These are phyloP conservation scores for Podila horticola DNA, from an alignment of 192 early-diverging fungal species.

Conservation along the genomic window DNA sequence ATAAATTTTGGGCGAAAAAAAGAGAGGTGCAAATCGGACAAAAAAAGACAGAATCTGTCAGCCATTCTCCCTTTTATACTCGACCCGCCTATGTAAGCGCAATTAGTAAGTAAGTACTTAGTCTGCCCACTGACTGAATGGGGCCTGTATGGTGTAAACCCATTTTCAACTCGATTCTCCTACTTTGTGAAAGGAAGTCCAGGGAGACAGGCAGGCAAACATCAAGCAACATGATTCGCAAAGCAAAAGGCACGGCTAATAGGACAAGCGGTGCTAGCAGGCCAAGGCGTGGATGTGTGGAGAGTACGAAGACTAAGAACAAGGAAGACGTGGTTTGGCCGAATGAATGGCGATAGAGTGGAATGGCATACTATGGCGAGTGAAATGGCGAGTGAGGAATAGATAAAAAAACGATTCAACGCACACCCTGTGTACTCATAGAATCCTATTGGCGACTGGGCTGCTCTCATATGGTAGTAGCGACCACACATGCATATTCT, in stretches of 20 bases:
- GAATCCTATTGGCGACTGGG: neutral
- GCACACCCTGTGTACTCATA: neutral
- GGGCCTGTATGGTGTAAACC: too few species aligned
- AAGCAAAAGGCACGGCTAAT: neutral
- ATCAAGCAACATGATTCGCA: neutral
- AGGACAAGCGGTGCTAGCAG: neutral
- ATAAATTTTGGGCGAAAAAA: neutral
- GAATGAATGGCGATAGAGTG: neutral
- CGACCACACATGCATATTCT: neutral
- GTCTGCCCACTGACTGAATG: too few species aligned
- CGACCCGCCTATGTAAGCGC: neutral
- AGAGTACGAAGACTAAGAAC: neutral
- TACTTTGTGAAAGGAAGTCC: too few species aligned
- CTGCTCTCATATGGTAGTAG: neutral
- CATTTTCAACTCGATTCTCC: too few species aligned
- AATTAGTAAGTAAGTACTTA: neutral
- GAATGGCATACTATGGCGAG: slow-evolving; percentile 4
- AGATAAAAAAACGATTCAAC: neutral
- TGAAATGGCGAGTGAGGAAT: neutral
- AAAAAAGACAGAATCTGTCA: neutral
- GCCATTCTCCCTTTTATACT: neutral
- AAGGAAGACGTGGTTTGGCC: neutral
- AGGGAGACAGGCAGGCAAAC: neutral
- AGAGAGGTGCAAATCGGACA: neutral
- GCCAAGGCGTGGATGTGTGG: neutral